A percentile compares a stretch with the other conserved stretches of the same genome.
phyloP scores from a whole-genome alignment of 257 asterid species.

The Lavandula angustifolia region DNA sequence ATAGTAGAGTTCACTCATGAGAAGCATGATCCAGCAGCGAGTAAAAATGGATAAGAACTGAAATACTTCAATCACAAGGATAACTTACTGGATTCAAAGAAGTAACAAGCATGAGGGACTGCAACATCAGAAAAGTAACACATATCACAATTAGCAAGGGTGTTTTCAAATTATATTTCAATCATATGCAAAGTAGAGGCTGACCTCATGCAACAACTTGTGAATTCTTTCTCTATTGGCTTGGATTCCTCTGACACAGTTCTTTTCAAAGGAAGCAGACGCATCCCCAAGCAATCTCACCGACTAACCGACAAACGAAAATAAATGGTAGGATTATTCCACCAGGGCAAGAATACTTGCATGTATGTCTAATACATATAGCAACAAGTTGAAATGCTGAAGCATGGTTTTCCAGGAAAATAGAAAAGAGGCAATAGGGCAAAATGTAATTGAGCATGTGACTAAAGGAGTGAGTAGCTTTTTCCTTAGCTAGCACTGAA shows the following conservation, averaged over 20 bases:
- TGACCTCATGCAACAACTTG: conserved; percentile 82
- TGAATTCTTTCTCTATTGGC: conserved; percentile 86
- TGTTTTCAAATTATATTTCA: conserved; percentile 16
- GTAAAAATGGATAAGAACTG: background rate
- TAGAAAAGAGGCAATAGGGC: background rate
- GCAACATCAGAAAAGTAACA: conserved; percentile 39
- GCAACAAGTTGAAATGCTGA: background rate
- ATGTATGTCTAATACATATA: background rate
- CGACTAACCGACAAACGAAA: conserved; percentile 51
- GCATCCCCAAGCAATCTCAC: conserved; percentile 94
- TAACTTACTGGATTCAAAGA: conserved; percentile 88
- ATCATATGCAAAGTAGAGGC: conserved; percentile 31
- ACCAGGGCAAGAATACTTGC: background rate
- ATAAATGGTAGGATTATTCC: conserved; percentile 18
- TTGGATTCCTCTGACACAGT: conserved; percentile 90
- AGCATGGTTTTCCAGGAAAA: background rate
- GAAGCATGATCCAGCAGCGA: conserved; percentile 10
- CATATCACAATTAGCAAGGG: conserved; percentile 23
- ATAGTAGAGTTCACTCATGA: conserved; percentile 25
- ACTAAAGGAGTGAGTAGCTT: background rate
- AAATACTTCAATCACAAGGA: background rate
- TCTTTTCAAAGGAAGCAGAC: conserved; percentile 92
- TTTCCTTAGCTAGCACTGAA: no score
- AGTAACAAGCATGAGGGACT: conserved; percentile 99
- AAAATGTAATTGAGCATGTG: background rate